These are phyloP conservation scores for Fraxinus albicans DNA, from an alignment of 305 asterid genomes.

Conservation along the genomic window DNA sequence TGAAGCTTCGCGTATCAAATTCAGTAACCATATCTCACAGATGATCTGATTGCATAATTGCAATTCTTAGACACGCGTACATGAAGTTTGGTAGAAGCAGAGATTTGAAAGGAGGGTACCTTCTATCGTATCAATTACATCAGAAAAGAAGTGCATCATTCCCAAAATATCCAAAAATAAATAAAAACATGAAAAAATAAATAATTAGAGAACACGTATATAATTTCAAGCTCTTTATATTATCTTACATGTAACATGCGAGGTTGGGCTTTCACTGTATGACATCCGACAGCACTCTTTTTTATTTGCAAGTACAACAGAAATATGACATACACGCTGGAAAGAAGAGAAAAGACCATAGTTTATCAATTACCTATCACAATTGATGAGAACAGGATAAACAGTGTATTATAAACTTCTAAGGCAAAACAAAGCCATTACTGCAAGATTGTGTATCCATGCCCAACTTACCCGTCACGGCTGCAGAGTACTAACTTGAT, in stretches of 20 bases:
- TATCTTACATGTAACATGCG: conserved; percentile 21
- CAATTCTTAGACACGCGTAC: background rate
- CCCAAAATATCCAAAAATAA: background rate
- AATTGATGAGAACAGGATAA: conserved; percentile 19
- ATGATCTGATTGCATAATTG: background rate
- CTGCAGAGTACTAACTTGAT: conserved; percentile 49
- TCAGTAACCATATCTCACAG: background rate
- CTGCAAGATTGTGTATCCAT: conserved; percentile 79
- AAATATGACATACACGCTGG: conserved; percentile 19
- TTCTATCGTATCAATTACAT: background rate
- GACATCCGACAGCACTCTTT: conserved; percentile 19
- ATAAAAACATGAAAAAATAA: background rate
- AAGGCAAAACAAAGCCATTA: conserved; percentile 38
- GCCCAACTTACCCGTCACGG: conserved; percentile 52
- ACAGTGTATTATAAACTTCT: conserved; percentile 20
- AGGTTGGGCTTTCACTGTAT: conserved; percentile 34
- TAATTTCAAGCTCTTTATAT: background rate
- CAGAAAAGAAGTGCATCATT: background rate
- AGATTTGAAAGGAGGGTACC: background rate
- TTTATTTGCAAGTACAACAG: conserved; percentile 17
- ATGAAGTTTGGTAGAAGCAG: background rate
- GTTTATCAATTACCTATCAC: conserved; percentile 30
- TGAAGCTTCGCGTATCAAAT: background rate
- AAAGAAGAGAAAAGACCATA: conserved; percentile 16
- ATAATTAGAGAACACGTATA: background rate